phyloP scores from a whole-genome alignment of 2,329 filamentous ascomycete species.

The Colletotrichum sp. region DNA sequence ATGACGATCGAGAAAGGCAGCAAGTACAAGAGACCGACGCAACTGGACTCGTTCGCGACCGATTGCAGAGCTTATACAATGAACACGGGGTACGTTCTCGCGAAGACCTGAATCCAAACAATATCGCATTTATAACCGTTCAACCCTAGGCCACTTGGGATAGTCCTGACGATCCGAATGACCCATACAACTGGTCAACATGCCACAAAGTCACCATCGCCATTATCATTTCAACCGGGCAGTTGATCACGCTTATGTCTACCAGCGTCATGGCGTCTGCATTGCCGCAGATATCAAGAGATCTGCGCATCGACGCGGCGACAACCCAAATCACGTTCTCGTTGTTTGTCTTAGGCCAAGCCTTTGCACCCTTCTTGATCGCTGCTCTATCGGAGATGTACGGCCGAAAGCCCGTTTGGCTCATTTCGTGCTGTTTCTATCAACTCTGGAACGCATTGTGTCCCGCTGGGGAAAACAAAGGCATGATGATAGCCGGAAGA shows the following conservation, averaged over 20 bases:
- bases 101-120: neutral
- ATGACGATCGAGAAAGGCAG: neutral
- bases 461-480: slow-evolving; percentile 53
- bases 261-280: slow-evolving; percentile 41
- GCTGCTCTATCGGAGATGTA: slow-evolving; percentile 48
- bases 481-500: slow-evolving; percentile 60
- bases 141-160: slow-evolving; percentile 39
- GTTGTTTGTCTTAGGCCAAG: slow-evolving; percentile 52
- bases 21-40: neutral
- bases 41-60: neutral
- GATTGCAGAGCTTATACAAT: neutral
- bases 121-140: accelerated
- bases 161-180: slow-evolving; percentile 48
- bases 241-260: slow-evolving; percentile 39
- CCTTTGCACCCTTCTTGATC: slow-evolving; percentile 44
- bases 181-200: slow-evolving; percentile 56
- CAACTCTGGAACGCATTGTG: slow-evolving; percentile 46
- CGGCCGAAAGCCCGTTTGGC: slow-evolving; percentile 42
- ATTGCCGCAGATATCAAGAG: slow-evolving; percentile 32
- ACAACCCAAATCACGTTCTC: neutral
- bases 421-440: slow-evolving; percentile 35
- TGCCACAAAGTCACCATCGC: slow-evolving; percentile 44
- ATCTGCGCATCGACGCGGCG: slow-evolving; percentile 30
- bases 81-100: neutral
- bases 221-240: slow-evolving; percentile 34